Percentiles rank a stretch among this genome's conserved stretches.
phyloP scores from a whole-genome alignment of 2,329 filamentous ascomycete genomes.

The Penicillium sp. region DNA sequence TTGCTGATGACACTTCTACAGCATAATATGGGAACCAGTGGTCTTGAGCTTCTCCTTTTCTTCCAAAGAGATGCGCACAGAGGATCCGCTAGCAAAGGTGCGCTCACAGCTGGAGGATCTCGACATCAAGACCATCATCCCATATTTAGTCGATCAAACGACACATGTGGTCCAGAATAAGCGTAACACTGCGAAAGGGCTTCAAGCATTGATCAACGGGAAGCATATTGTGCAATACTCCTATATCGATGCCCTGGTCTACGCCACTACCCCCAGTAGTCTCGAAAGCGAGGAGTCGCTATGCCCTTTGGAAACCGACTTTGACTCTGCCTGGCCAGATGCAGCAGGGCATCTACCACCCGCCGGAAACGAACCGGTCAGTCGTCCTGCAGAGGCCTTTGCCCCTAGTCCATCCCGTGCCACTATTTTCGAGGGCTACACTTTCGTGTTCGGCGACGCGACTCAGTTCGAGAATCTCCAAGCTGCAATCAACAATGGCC shows the following conservation, averaged over 20 bases:
- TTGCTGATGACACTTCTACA: slow-evolving; percentile 31
- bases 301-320: slow-evolving; percentile 68
- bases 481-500: slow-evolving; percentile 67
- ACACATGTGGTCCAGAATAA: slow-evolving; percentile 87
- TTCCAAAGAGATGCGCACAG: slow-evolving; percentile 60
- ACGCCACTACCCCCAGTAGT: slow-evolving; percentile 50
- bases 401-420: slow-evolving; percentile 60
- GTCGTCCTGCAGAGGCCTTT: slow-evolving; percentile 63
- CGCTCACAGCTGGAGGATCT: slow-evolving; percentile 66
- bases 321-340: slow-evolving; percentile 71
- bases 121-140: slow-evolving; percentile 77
- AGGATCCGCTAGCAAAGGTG: slow-evolving; percentile 57
- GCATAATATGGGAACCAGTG: slow-evolving; percentile 71
- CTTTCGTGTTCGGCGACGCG: slow-evolving; percentile 77
- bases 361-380: slow-evolving; percentile 66
- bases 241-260: slow-evolving; percentile 67
- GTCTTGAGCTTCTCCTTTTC: slow-evolving; percentile 77
- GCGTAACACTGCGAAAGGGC: slow-evolving; percentile 77
- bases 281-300: slow-evolving; percentile 48
- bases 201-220: slow-evolving; percentile 79
- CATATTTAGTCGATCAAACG: slow-evolving; percentile 64
- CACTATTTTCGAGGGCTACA: slow-evolving; percentile 77
- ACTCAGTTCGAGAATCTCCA: slow-evolving; percentile 70
- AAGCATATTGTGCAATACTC: slow-evolving; percentile 67
- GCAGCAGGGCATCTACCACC: slow-evolving; percentile 66